Evolutionary conservation across 129 eudicot species (phyloP).

Genomic region (Centella asiatica): DNA sequence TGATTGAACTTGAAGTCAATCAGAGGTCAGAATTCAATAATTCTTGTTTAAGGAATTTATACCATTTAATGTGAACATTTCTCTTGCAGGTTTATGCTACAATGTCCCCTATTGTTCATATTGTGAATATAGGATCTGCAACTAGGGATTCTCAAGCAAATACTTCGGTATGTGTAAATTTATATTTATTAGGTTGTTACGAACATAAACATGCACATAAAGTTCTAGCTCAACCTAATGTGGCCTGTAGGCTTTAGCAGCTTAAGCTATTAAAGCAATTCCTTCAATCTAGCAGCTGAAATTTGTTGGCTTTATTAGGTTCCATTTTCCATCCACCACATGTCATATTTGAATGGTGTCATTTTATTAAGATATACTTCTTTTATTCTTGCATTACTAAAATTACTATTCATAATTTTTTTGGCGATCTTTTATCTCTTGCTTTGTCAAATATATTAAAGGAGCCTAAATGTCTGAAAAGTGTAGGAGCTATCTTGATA

Average conservation of each 20-base stretch:
- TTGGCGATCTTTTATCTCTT: too few species aligned
- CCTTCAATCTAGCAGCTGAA: background rate
- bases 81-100: slow-evolving; percentile 81
- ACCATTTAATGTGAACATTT: background rate
- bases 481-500: too few species aligned
- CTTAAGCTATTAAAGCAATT: background rate
- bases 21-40: background rate
- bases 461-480: too few species aligned
- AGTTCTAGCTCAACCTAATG: background rate
- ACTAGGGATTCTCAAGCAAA: slow-evolving; percentile 74
- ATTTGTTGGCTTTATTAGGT: background rate
- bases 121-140: slow-evolving; percentile 72
- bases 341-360: too few species aligned
- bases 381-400: too few species aligned
- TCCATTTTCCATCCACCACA: too few species aligned
- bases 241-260: background rate
- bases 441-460: too few species aligned
- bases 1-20: background rate
- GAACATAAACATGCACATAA: too few species aligned
- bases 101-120: slow-evolving; percentile 80
- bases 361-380: too few species aligned
- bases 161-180: slow-evolving; percentile 44
- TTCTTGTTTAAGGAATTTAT: background rate
- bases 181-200: background rate
- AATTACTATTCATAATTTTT: too few species aligned